Base-by-base conservation (phyloP, 306 rosid genomes). In the Sphenostylis stenocarpa region DNA sequence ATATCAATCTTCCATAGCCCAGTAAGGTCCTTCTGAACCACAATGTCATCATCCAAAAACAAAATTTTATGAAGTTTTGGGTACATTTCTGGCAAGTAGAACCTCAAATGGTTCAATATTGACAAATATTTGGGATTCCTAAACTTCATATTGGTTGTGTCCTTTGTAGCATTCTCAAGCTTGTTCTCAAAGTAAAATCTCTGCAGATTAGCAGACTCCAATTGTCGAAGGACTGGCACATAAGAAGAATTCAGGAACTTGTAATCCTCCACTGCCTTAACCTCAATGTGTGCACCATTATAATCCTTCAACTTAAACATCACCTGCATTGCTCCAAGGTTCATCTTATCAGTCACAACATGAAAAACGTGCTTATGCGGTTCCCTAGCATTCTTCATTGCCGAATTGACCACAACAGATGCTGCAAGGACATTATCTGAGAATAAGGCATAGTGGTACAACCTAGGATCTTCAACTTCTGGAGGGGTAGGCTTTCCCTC, bases 261-360 rank as follows among this genome's bases (percentile, higher is more conserved):
- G 87, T 90, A 91, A 75, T 91, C 97, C 76, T 91, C 97, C 73
- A 91, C 97, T 5, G 95, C 95, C 85, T 87, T 88, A 58, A 92
- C 96, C 66, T 92, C 93, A 77, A 90, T 76, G 60, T 88, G 93
- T 3, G 96, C 89, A 12, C 93, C 93, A 67, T 88, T 84, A 38
- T 87, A 87, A 70, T 88, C 82, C 83, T 92, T 92, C 78, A 87
- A 77, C 81, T 88, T 90, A 81, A 90, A 91, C 95, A 90, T 86
- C 60, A 91, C 95, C 81, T 91, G 95, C 97, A 91, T 91, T 57
- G 97, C 97, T 49, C 95, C 95, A 10, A 91, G 93, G 79, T 91
- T 91, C 93, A 91, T 90, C 88, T 91, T 91, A 76, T 90, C 97
- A 13, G 97, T 91, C 16, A 91, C 97, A 41, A 91, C 93, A 85